Evolutionary conservation across 2,329 filamentous ascomycete species (phyloP), one percentile per base, ranked within the genome.

Genomic region (Phialemonium atrogriseum): DNA sequence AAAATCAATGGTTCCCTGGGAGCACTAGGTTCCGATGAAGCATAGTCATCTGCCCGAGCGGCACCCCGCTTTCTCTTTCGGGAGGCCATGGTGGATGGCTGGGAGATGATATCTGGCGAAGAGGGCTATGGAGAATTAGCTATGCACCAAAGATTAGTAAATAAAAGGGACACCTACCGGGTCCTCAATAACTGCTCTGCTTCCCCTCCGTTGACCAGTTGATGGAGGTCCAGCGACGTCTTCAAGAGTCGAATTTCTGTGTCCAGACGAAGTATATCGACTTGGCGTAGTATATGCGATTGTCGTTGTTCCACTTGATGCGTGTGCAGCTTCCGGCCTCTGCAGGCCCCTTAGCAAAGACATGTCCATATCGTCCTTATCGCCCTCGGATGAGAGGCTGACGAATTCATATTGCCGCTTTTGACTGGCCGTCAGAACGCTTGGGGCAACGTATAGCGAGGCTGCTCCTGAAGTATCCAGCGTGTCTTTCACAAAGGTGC

Each of bases 271-370:
- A 7, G 37, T 42, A 28, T 42, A 50, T 7, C 45, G 40, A 29
- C 50, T 59, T 7, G 57, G 57, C 2, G 57, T 59, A 5, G 56
- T 42, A 19, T 55, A 57, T 2, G 54, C 51, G 33, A 58, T 46
- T 1, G 56, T 59, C 7, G 47, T 49, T 6, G 42, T 46, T 10
- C 44, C 50, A 30, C 52, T 55, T 5, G 51, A 55, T 23, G 40
- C 46, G 22, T 45, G 40, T 17, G 40, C 28, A 17, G 40, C 27
- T 25, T 37, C n/a, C 33, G 6, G 30, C 27, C 15, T 35, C 13
- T 10, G 30, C 11, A 15, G 30, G 24, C 20, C 36, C 10, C 22
- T 12, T 10, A 36, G 36, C 17, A 43, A 31, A 16, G 41, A 34
- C 10, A 24, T 30, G 13, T 23, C 35, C 15, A 30, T 25, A 7